A percentile compares a stretch with the other conserved stretches of the same genome.
phyloP scores from a whole-genome alignment of 2,329 filamentous ascomycete species.

The Fusarium robinianum region DNA sequence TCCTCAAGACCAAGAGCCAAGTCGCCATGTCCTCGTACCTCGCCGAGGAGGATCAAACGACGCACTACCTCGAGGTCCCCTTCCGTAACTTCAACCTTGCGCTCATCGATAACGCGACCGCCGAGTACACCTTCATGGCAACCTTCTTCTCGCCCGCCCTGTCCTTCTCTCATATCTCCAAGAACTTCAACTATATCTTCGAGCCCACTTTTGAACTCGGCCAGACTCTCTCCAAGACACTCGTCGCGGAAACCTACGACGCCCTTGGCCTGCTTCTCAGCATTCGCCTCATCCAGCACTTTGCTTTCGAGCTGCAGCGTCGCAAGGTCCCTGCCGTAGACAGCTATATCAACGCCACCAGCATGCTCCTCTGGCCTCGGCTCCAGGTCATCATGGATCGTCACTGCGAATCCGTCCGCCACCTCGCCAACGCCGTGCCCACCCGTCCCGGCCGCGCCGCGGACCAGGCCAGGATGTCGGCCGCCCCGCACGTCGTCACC shows the following conservation, averaged over 20 bases:
- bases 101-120: constrained; percentile 88
- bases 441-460: constrained; percentile 51
- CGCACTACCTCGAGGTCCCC: constrained; percentile 85
- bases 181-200: constrained; percentile 86
- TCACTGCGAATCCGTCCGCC: constrained; percentile 85
- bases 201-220: constrained; percentile 87
- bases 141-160: constrained; percentile 84
- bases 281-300: constrained; percentile 89
- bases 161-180: constrained; percentile 75
- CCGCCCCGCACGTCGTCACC: constrained; percentile 87
- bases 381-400: constrained; percentile 93
- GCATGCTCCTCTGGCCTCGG: constrained; percentile 95
- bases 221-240: constrained; percentile 72
- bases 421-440: constrained; percentile 58
- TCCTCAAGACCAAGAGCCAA: constrained; percentile 74
- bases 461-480: constrained; percentile 66
- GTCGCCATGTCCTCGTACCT: constrained; percentile 83
- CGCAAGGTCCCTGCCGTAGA: constrained; percentile 89
- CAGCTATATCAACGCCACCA: constrained; percentile 89
- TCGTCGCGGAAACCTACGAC: constrained; percentile 79
- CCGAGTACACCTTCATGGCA: constrained; percentile 92
- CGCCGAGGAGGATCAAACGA: constrained; percentile 84
- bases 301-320: constrained; percentile 91
- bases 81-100: constrained; percentile 96
- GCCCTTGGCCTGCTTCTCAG: constrained; percentile 87